Base-by-base conservation (phyloP, 179 eudicot genomes). In the Vitellaria paradoxa region DNA sequence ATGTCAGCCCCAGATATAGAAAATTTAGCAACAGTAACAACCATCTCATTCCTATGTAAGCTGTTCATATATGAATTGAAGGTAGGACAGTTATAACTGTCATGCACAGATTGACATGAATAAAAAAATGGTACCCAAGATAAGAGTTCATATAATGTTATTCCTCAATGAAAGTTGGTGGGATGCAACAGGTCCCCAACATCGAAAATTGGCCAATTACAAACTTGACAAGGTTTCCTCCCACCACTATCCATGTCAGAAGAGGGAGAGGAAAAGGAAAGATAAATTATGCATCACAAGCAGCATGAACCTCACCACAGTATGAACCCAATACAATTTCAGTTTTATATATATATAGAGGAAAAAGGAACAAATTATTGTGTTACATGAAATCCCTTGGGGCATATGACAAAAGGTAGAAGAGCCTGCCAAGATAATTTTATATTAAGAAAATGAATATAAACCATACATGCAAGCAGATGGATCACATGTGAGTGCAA, bases 1-100 rank as follows among this genome's bases (percentile, higher is more conserved):
- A 72, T 21, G 42, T 42, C 66, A 81, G 60, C 68, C 46, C 30
- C 9, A 72, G 15, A 37, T 9, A 55, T 42, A 21, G 50, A 71
- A 45, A 56, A 23, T 18, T 30, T 8, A 70, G 74, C 61, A 53
- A 70, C 61, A 5, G 7, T 26, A 70, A 53, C 62, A 24, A 8
- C 20, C n/a, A 53, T 14, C 57, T 53, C 46, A 20, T 68, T 24
- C 17, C 49, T 13, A 52, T 50, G 61, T 15, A 52, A 70, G 74
- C 3, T 0, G 13, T 70, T 23, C 60, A 50, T 6, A 50, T 24
- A 24, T 52, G 17, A 15, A 52, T 50, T 12, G 50, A 23, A 17
- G 61, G 47, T 52, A 60, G 37, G 23, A 50, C n/a, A n/a, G n/a
- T n/a, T 68, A 18, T 68, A 13, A 68, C 30, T 5, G 17, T 47